Base-by-base conservation (phyloP, 805 yeast species). In the Candida oleophila region DNA sequence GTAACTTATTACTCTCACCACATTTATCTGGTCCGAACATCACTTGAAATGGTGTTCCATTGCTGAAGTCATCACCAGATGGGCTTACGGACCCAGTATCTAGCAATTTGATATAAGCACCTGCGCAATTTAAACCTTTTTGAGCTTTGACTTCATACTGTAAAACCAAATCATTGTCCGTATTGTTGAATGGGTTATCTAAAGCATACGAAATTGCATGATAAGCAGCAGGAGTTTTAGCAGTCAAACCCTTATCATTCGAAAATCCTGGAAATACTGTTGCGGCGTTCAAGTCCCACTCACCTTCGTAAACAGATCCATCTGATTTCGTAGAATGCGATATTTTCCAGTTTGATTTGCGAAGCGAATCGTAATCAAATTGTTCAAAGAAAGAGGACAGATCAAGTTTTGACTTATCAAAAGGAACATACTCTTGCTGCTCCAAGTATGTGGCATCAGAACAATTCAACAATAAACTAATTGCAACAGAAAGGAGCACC, bases 1-100 rank as follows among this genome's bases (percentile, higher is more conserved):
- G 96, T 30, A 91, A 83, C 65, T 82, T 86, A 69, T 89, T 87
- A 39, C 85, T 77, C 44, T 81, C 61, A 2, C 96, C 96, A 69
- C 97, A 91, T 62, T 78, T 81, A 66, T 91, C 97, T 38, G 97
- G 97, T 18, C 97, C 97, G 70, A 91, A 91, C 92, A 91, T 86
- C 52, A 91, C 69, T 64, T 86, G 89, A 68, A 85, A 89, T 2
- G 90, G 87, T 3, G 95, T 77, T 22, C 74, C 81, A 49, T 80
- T 77, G 53, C 71, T 73, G 71, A 89, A 85, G 49, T 79, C 78
- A 46, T 61, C 65, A 1, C 61, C 71, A 38, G 66, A 50, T 4
- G 45, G 47, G 12, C 9, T n/a, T 2, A 64, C 56, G 5, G 73
- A 77, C 9, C 66, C 65, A 2, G 64, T 62, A 39, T 81, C 72